Evolutionary conservation across 2,329 filamentous ascomycete genomes (phyloP).

Genomic region (Diaporthe helianthi): DNA sequence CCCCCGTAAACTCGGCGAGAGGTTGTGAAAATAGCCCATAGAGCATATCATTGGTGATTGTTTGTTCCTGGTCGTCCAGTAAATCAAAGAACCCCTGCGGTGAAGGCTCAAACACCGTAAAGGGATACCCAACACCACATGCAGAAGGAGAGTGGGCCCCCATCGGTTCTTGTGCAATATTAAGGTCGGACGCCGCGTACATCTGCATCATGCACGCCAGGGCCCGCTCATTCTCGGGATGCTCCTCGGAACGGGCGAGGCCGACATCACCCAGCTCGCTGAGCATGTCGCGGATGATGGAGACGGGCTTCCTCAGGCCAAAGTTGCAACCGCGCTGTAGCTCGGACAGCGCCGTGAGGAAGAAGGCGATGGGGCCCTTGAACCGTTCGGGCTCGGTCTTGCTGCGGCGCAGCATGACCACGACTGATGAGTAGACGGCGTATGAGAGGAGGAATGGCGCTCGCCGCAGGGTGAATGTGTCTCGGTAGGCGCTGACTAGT

Average conservation of each 20-base stretch:
- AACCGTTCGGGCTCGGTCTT: not conserved
- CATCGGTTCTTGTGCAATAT: not conserved
- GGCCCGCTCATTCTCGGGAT: not conserved
- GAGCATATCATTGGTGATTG: constrained; percentile 9
- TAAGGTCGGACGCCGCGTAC: not conserved
- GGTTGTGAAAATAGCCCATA: not conserved
- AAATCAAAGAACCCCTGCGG: not conserved
- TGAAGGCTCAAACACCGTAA: not conserved
- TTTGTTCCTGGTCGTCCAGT: not conserved
- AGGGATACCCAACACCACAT: not conserved
- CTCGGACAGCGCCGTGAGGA: not conserved
- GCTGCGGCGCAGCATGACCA: not conserved
- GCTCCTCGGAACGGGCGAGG: not conserved
- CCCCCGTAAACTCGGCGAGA: not conserved
- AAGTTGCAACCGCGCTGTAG: not conserved
- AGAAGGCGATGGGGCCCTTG: not conserved
- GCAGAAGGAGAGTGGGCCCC: not conserved
- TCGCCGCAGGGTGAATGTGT: not conserved
- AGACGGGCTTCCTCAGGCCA: constrained; percentile 4
- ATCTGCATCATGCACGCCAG: not conserved
- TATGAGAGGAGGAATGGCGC: constrained; percentile 1
- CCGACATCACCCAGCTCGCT: not conserved
- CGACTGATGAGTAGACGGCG: not conserved
- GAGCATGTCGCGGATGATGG: not conserved
- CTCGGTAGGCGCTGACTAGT: not conserved